phyloP scores from a whole-genome alignment of 2,329 filamentous ascomycete species.

The Anthostomella pinea region DNA sequence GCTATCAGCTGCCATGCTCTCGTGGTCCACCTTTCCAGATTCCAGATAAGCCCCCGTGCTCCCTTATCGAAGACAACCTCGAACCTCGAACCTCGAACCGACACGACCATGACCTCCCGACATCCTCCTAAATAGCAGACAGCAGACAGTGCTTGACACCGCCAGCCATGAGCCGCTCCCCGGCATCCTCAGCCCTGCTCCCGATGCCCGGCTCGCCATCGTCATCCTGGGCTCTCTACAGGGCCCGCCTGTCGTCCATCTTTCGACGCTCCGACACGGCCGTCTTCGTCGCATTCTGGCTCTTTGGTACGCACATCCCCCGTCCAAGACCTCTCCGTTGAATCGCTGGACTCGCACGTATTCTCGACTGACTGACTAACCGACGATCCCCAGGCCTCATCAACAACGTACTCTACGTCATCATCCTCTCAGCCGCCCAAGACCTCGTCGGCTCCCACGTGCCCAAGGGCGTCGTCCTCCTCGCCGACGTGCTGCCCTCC shows the following conservation, averaged over 20 bases:
- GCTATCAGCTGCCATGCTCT: too few species aligned
- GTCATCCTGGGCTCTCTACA: slow-evolving; percentile 73
- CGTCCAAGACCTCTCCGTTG: too few species aligned
- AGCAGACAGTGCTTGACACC: too few species aligned
- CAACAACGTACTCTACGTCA: slow-evolving; percentile 97
- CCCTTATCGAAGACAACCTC: too few species aligned
- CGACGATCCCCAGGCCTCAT: slow-evolving; percentile 64
- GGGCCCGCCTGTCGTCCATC: slow-evolving; percentile 59
- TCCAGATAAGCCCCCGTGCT: too few species aligned
- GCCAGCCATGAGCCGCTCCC: slow-evolving; percentile 26
- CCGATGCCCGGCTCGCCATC: slow-evolving; percentile 57
- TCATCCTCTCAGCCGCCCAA: slow-evolving; percentile 91
- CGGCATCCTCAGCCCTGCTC: slow-evolving; percentile 37
- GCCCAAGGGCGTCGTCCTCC: slow-evolving; percentile 88
- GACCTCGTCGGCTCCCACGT: slow-evolving; percentile 85
- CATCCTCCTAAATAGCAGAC: too few species aligned
- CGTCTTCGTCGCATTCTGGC: slow-evolving; percentile 83
- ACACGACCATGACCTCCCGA: too few species aligned
- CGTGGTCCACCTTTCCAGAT: too few species aligned
- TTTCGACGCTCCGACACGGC: slow-evolving; percentile 67
- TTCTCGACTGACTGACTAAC: slow-evolving; percentile 1
- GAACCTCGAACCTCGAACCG: too few species aligned
- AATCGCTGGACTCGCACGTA: too few species aligned
- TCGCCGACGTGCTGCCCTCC: slow-evolving; percentile 87
- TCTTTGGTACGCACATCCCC: slow-evolving; percentile 66